phyloP scores from a whole-genome alignment of 371 early-diverging fungal species.

The Dinochytrium kinnereticum region DNA sequence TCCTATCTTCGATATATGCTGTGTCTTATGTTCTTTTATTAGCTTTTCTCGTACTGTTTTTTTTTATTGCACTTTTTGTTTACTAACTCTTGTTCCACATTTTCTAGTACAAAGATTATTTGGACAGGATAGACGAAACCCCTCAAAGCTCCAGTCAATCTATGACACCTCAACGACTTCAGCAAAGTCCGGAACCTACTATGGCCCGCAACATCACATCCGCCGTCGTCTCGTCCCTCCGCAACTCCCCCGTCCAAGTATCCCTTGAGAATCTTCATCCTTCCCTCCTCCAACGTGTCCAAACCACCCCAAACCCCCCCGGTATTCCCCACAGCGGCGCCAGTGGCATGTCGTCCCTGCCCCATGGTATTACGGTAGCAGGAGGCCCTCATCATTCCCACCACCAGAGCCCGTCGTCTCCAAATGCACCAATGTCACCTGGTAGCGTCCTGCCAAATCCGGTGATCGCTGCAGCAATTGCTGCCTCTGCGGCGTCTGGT shows the following conservation, averaged over 20 bases:
- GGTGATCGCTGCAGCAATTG: background rate
- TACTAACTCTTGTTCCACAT: background rate
- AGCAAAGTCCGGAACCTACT: background rate
- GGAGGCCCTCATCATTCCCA: background rate
- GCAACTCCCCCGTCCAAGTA: background rate
- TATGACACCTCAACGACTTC: background rate
- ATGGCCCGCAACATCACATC: background rate
- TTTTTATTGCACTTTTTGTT: too few relatives aligned
- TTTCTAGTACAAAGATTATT: constrained; percentile 18
- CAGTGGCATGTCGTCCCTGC: background rate
- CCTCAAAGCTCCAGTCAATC: background rate
- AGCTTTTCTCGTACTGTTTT: too few relatives aligned
- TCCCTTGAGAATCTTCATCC: background rate
- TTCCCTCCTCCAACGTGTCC: background rate
- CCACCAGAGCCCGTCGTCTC: background rate
- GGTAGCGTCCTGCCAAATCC: background rate
- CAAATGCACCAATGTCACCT: background rate
- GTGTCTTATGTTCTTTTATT: too few relatives aligned
- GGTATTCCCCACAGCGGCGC: too few relatives aligned
- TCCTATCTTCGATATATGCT: too few relatives aligned
- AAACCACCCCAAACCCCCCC: background rate
- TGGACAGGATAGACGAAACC: background rate
- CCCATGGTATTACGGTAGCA: background rate
- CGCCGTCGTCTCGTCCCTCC: background rate
- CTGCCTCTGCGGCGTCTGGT: background rate